Evolutionary conservation across 805 yeast species (phyloP), one percentile per base, ranked within the genome.

Genomic region (Myxozyma sirexii): DNA sequence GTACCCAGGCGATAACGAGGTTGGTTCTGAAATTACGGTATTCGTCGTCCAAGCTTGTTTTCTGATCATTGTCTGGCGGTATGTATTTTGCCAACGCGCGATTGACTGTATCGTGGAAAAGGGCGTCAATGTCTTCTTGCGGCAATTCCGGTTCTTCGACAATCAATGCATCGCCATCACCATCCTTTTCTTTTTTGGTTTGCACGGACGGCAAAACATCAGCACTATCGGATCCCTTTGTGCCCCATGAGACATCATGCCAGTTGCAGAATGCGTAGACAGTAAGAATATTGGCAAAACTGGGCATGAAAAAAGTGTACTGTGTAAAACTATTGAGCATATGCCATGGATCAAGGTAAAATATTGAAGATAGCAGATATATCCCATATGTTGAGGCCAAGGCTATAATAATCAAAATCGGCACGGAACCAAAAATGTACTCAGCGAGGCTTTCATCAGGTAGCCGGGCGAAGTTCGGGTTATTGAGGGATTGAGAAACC

Each of bases 241-340:
- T 84, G 59, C 88, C 88, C 88, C 88, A 84, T 1, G 88, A 84
- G 49, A 84, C 82, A 72, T 84, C 88, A 69, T 84, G 88, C 75
- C 85, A 83, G 72, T 84, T 84, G 75, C 87, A 84, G 70, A 85
- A 84, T 0, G 88, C 87, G 71, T 83, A 84, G 50, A 84, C 85
- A 69, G 83, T 84, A 68, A 85, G 74, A 41, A 85, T 82, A 63
- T 81, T 81, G 62, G 80, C 76, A 68, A 80, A 81, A n/a, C 81
- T 75, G 4, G 84, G 84, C 29, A 82, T 79, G 51, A 81, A 72
- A 68, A 81, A 75, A 62, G 80, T 75, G 67, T 81, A 81, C 68
- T 81, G 84, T 12, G 72, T 59, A 23, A 66, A 66, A 17, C 65
- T 57, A 53, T 58, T 67, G 42, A 67, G 26, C 63, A 68, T 78